Conservation (phyloP, 495 filamentous ascomycete species). For the Massariosphaeria phaeospora region DNA sequence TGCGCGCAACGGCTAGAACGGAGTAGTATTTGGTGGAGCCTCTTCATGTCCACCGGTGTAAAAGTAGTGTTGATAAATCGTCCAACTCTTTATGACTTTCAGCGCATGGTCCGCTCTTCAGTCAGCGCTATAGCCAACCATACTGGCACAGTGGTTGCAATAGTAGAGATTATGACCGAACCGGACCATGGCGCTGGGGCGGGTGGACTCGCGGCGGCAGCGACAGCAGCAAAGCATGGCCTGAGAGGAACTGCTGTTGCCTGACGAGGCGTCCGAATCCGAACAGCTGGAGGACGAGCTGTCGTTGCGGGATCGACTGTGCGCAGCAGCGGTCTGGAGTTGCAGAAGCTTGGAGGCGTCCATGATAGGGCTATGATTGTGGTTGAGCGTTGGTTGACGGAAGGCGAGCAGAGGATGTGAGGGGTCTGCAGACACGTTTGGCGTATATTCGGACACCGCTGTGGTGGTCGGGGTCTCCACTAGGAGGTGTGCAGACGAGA, state of each 20-base stretch:
- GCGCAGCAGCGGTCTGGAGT: conserved; percentile 29
- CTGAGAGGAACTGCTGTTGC: background rate
- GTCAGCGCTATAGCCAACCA: conserved; percentile 28
- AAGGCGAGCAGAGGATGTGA: conserved; percentile 25
- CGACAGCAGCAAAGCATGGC: conserved; percentile 28
- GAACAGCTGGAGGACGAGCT: conserved; percentile 4
- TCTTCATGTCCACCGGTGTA: too few species aligned
- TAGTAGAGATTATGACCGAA: conserved; percentile 34
- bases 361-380: conserved; percentile 4
- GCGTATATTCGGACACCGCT: background rate
- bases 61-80: too few species aligned
- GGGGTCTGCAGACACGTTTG: conserved; percentile 17
- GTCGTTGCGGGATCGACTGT: conserved; percentile 18
- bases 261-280: background rate
- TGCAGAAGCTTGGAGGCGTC: conserved; percentile 32
- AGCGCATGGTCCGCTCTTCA: background rate
- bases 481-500: conserved; percentile 4
- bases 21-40: too few species aligned
- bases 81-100: background rate
- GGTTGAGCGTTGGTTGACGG: background rate
- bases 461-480: conserved; percentile 21
- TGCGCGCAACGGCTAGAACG: too few species aligned
- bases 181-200: conserved; percentile 16
- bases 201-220: conserved; percentile 22
- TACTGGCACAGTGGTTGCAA: conserved; percentile 31